Conservation (phyloP, 768 basidiomycete genomes). For the Pleurotus djamor region DNA sequence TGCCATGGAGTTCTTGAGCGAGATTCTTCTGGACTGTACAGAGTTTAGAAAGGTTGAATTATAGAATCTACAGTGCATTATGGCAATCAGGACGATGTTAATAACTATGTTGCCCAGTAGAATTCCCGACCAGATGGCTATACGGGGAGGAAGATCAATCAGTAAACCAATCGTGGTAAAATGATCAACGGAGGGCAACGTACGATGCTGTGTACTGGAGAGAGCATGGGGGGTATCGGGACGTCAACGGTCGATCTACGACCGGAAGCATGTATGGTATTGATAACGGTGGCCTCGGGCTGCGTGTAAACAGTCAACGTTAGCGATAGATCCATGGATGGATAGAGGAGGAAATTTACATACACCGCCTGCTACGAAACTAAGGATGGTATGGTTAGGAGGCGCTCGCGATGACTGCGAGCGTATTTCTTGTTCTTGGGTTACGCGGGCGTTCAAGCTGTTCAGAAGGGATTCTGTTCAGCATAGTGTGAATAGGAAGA, state of each 20-base stretch:
- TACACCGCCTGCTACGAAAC: background rate
- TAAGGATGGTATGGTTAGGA: background rate
- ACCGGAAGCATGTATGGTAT: background rate
- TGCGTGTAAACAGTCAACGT: no score
- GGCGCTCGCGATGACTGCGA: no score
- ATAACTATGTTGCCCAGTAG: no score
- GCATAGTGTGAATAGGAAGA: background rate
- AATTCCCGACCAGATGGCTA: no score
- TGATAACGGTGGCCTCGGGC: background rate
- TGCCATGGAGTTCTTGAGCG: no score
- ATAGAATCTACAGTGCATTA: no score
- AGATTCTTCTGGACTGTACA: no score
- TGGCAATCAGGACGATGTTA: no score
- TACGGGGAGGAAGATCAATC: no score
- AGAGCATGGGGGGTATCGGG: background rate
- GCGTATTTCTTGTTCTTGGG: background rate
- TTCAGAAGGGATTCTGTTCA: background rate
- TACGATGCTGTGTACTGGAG: background rate
- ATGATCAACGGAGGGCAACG: background rate
- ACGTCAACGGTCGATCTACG: background rate
- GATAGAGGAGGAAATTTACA: background rate
- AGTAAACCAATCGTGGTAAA: no score
- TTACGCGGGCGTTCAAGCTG: background rate
- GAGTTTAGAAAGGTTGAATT: no score
- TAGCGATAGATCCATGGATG: background rate